Base-by-base conservation (phyloP, 108 stramenopile species). In the Cyclotella distinguenda region DNA sequence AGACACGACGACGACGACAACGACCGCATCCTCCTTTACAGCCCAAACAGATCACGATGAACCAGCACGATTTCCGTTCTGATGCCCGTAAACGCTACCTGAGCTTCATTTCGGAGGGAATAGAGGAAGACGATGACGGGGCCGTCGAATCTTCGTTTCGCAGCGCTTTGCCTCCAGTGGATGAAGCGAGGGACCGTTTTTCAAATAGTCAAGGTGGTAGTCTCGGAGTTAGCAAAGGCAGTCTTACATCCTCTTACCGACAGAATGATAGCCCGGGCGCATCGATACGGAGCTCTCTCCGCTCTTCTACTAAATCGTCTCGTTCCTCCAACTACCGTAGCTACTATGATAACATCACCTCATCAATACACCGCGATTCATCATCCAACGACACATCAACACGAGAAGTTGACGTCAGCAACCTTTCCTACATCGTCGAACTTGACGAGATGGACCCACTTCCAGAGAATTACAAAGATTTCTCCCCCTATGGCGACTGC, bases 351-450 rank as follows among this genome's bases (percentile, higher is more conserved):
- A 42, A 5, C 5, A 4, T 16, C 2, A 16, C 51, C 3, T 11
- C 51, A 30, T 22, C 31, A 16, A 28, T 30, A 27, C 31, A 32
- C 51, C 30, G 30, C 1, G 10, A 57, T 11, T 3, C 8, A 34
- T 21, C 38, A 18, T 10, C 11, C 23, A 35, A 21, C 8, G 12
- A 42, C 3, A 26, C 34, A 4, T 21, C 59, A 18, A 60, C 59
- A 25, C 40, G 59, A 2, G 59, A 60, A 60, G 25, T 60, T 25
- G 45, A 60, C 26, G 25, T 60, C 13, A 15, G 25, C 19, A 12
- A 60, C 4, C 25, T 33, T 28, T 6, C 18, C 40, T 60, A 42
- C 43, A 28, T 60, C 5, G n/a, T 44, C 6, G 23, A 44, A 12
- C 27, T 26, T 1, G 59, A 60, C 9, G 59, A 44, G 30, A 15